Conservation (phyloP, 768 basidiomycete genomes). For the Omphalotus guepiniiformis region DNA sequence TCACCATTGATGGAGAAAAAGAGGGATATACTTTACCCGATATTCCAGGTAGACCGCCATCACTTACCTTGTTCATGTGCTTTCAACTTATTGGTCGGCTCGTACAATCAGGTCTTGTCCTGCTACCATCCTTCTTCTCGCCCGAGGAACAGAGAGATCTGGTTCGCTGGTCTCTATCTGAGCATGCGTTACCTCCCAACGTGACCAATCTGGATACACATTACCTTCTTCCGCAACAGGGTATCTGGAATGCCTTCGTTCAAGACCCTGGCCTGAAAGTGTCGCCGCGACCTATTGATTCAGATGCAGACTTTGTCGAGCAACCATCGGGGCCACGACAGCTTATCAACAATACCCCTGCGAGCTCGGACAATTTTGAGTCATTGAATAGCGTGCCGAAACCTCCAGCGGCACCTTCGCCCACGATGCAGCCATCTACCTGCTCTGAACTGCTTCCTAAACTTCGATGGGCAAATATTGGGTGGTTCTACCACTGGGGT, state of each 20-base stretch:
- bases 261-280: conserved; percentile 32
- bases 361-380: conserved; percentile 50
- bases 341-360: conserved; percentile 71
- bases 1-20: conserved; percentile 16
- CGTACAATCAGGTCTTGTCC: conserved; percentile 63
- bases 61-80: not conserved
- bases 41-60: conserved; percentile 48
- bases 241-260: conserved; percentile 72
- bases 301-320: conserved; percentile 17
- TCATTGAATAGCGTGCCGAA: conserved; percentile 53
- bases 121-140: conserved; percentile 74
- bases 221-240: conserved; percentile 67
- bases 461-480: conserved; percentile 94
- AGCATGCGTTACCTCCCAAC: conserved; percentile 77
- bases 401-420: conserved; percentile 61
- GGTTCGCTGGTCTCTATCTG: conserved; percentile 64
- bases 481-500: conserved; percentile 96
- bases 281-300: conserved; percentile 37
- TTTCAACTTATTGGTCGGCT: not conserved
- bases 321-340: conserved; percentile 49
- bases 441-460: conserved; percentile 63
- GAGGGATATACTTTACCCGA: conserved; percentile 46
- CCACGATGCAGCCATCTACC: conserved; percentile 44
- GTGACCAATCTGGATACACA: conserved; percentile 89
- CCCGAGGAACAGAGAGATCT: conserved; percentile 61